These are phyloP conservation scores for Sugiyamaella paludigena DNA, from an alignment of 1,139 yeast genomes.

Conservation along the genomic window DNA sequence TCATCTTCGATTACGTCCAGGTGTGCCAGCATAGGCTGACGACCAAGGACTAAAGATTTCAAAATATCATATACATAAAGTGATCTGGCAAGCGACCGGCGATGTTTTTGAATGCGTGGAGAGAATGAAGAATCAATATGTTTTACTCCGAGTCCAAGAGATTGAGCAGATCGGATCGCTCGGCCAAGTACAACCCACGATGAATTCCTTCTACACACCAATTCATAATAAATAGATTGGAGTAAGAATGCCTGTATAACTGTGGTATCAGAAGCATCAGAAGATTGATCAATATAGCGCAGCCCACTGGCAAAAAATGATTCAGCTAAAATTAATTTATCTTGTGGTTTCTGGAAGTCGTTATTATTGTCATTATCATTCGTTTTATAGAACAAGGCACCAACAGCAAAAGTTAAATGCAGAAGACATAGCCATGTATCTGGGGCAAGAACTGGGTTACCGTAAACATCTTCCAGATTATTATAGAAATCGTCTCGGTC, in stretches of 20 bases:
- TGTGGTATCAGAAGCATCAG: conserved; percentile 44
- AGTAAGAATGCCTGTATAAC: conserved; percentile 43
- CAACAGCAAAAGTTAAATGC: conserved; percentile 44
- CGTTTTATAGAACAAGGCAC: conserved; percentile 20
- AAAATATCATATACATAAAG: background rate
- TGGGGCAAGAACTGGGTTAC: conserved; percentile 32
- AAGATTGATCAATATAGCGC: background rate
- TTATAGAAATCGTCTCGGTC: conserved; percentile 37
- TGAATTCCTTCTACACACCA: conserved; percentile 40
- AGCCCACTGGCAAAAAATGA: background rate
- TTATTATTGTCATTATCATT: background rate
- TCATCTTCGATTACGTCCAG: background rate
- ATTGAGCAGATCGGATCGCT: conserved; percentile 34
- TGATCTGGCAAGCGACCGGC: background rate
- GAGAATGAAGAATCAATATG: background rate
- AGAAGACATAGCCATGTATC: conserved; percentile 35
- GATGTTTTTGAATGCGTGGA: background rate
- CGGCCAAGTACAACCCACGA: conserved; percentile 43
- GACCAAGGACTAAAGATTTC: background rate
- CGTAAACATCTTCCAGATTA: conserved; percentile 36
- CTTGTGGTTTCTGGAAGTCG: background rate
- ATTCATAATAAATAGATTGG: conserved; percentile 42
- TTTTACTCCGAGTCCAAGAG: conserved; percentile 26
- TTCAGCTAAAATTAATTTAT: background rate
- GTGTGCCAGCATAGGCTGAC: background rate